phyloP scores from a whole-genome alignment of 352 stramenopile species.

The Stephanocyclus meneghinianus region DNA sequence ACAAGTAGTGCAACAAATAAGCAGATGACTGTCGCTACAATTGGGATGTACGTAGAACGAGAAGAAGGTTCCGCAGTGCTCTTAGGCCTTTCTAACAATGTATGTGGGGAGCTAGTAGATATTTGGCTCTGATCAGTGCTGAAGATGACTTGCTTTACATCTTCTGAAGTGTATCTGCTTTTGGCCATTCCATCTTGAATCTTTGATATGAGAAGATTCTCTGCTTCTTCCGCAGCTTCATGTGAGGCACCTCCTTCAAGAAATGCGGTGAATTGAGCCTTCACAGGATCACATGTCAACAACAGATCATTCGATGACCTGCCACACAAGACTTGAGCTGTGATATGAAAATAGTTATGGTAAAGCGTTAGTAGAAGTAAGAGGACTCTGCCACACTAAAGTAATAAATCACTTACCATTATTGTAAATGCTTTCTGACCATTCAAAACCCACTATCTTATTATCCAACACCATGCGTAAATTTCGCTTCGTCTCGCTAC shows the following conservation, averaged over 20 bases:
- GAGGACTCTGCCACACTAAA: neutral
- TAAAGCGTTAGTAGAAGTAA: too few relatives aligned
- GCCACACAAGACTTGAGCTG: neutral
- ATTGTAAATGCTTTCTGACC: neutral
- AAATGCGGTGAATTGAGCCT: slow-evolving; percentile 5
- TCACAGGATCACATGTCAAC: neutral
- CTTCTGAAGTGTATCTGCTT: neutral
- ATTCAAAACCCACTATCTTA: neutral
- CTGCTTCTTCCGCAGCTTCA: neutral
- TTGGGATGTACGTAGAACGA: neutral
- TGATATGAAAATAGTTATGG: neutral
- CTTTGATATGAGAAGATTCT: neutral
- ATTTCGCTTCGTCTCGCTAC: neutral
- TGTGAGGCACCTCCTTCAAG: neutral
- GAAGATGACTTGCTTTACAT: slow-evolving; percentile 7
- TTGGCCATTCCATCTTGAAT: slow-evolving; percentile 6
- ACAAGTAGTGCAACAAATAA: neutral
- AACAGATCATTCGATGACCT: neutral
- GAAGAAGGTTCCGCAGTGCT: neutral
- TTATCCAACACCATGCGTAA: neutral
- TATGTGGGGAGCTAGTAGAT: neutral
- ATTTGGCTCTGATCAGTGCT: neutral
- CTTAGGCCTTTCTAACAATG: neutral
- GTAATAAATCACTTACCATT: neutral
- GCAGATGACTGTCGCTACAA: neutral